These are phyloP conservation scores for Phytophthora meadii DNA, from an alignment of 352 stramenopile species.

Conservation along the genomic window DNA sequence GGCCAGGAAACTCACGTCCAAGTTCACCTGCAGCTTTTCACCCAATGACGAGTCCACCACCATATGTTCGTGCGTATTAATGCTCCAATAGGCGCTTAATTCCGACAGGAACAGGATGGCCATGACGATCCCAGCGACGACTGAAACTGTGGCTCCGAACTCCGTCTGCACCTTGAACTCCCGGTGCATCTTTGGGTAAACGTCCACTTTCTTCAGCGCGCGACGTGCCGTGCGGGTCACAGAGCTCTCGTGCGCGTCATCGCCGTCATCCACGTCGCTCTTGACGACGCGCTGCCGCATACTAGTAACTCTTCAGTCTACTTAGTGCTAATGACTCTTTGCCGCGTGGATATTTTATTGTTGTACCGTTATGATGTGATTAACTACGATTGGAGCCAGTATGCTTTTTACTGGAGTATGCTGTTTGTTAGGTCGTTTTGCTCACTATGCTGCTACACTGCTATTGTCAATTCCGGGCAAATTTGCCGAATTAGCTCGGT, in stretches of 20 bases:
- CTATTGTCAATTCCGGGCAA: no score
- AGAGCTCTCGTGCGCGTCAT: constrained; percentile 39
- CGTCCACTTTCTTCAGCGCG: constrained; percentile 84
- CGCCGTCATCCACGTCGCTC: constrained; percentile 67
- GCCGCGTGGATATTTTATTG: constrained; percentile 20
- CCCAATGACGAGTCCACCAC: constrained; percentile 95
- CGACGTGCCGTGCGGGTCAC: constrained; percentile 59
- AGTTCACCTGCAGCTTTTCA: constrained; percentile 96
- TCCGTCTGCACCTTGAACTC: constrained; percentile 97
- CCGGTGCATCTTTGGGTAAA: constrained; percentile 96
- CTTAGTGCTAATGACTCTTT: constrained; percentile 12
- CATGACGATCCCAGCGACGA: constrained; percentile 29
- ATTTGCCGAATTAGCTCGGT: no score
- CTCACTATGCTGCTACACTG: no score
- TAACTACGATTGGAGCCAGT: no score
- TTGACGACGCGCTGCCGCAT: constrained; percentile 67
- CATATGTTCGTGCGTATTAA: constrained; percentile 93
- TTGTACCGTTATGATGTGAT: no score
- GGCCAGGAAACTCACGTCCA: constrained; percentile 98
- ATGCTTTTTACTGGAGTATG: no score
- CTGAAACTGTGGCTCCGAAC: constrained; percentile 74
- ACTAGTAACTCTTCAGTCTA: no score
- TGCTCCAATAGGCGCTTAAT: constrained; percentile 78
- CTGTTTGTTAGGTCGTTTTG: no score
- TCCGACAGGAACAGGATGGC: constrained; percentile 70